Base-by-base conservation (phyloP, 805 yeast genomes). In the Saturnispora saitoi region DNA sequence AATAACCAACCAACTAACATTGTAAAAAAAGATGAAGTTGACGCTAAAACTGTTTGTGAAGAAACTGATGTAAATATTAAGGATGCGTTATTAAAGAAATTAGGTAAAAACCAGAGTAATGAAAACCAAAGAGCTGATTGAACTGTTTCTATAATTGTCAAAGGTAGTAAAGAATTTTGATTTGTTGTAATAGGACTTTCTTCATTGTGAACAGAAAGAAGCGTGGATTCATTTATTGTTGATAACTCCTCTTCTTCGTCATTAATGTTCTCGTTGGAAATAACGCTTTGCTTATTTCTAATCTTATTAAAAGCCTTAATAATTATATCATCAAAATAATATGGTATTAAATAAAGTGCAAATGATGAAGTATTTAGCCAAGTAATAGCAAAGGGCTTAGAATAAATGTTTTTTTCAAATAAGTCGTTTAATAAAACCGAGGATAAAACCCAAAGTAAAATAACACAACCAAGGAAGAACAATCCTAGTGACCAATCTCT, bases 11-110 rank as follows among this genome's bases (percentile, higher is more conserved):
- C 98, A 8, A 91, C 75, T 1, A 90, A 56, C 36, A 93, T 72
- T 0, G 99, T 93, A 76, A 93, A 93, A 62, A 93, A 89, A 7
- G 96, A 86, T 4, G 95, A 83, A 0, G 98, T 90, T 32, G 96
- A 85, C 15, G 96, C 85, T 36, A 93, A 67, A 22, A 93, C 91
- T 3, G 98, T 93, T 59, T 95, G 97, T 12, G 93, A 83, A 2
- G 95, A 95, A 19, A 93, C 99, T 11, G 90, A 81, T 0, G 99
- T 93, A 64, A 83, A 93, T 22, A 84, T 76, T 46, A 93, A 70
- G 19, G 95, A 81, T 0, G 95, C 87, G 65, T 93, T 93, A 30
- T 93, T 88, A 48, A 86, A 83, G 54, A 90, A 72, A 64, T 93
- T 93, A 3, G 98, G 95, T 15, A 81, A 52, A 61, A 87, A 93